Evolutionary conservation across 306 rosid genomes (phyloP).

Genomic region (Vigna trinervia): DNA sequence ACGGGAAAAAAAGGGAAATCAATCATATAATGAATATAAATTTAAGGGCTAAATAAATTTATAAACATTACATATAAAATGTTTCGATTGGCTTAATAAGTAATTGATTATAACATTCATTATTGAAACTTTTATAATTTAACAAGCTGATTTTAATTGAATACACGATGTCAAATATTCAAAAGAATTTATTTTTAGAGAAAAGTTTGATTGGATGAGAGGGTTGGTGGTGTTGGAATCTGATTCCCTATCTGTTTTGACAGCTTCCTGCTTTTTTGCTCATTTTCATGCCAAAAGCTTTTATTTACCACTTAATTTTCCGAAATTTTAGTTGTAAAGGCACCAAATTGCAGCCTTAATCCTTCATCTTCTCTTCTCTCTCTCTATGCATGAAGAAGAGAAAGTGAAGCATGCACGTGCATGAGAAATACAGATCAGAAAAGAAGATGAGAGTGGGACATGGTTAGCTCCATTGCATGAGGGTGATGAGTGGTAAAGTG

Average conservation of each 20-base stretch:
- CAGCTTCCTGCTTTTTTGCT: constrained; percentile 56
- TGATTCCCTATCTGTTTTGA: constrained; percentile 55
- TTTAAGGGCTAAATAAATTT: no score
- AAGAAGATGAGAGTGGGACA: constrained; percentile 43
- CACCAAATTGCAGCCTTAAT: constrained; percentile 63
- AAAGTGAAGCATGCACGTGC: constrained; percentile 62
- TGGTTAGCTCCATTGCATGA: constrained; percentile 38
- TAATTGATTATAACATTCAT: no score
- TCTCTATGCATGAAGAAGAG: constrained; percentile 22
- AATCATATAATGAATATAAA: no score
- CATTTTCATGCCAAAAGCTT: constrained; percentile 57
- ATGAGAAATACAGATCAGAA: constrained; percentile 52
- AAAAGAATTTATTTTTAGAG: neutral
- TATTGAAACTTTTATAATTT: no score
- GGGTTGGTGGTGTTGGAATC: constrained; percentile 59
- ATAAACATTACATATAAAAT: no score
- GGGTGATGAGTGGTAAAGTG: constrained; percentile 13
- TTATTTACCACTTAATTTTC: constrained; percentile 44
- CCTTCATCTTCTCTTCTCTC: constrained; percentile 28
- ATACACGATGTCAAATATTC: no score
- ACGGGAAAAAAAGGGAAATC: neutral
- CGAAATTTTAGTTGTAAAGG: constrained; percentile 57
- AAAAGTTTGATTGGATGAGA: constrained; percentile 40
- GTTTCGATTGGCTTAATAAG: no score
- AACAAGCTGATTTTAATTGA: no score